phyloP scores from a whole-genome alignment of 164 flowering plant species.

The Dillenia suffruticosa region DNA sequence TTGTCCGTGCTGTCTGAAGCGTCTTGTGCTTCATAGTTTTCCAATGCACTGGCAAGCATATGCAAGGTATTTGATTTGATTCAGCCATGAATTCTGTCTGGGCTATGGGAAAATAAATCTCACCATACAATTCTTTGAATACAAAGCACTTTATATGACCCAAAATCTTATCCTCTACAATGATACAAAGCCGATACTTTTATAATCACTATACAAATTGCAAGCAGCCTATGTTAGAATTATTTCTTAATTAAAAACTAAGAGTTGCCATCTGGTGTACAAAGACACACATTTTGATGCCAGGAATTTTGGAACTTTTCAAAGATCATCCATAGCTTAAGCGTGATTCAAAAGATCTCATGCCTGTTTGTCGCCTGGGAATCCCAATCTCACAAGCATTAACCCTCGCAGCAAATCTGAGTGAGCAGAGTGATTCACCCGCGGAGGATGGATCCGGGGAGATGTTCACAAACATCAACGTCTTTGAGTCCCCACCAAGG shows the following conservation, averaged over 20 bases:
- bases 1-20: too few relatives aligned
- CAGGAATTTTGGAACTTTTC: neutral
- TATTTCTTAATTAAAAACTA: constrained; percentile 6
- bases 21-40: too few relatives aligned
- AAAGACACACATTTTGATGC: constrained; percentile 1
- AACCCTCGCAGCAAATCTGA: constrained; percentile 87
- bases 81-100: too few relatives aligned
- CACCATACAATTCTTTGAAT: constrained; percentile 9
- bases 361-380: constrained; percentile 70
- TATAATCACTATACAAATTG: constrained; percentile 37
- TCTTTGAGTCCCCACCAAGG: constrained; percentile 95
- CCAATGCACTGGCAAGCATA: too few relatives aligned
- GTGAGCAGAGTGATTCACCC: constrained; percentile 86
- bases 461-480: constrained; percentile 88
- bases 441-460: constrained; percentile 85
- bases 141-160: constrained; percentile 3
- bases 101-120: constrained; percentile 2
- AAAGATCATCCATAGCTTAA: constrained; percentile 57
- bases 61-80: too few relatives aligned
- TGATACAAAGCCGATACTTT: constrained; percentile 12
- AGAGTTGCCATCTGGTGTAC: neutral
- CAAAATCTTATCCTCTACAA: neutral
- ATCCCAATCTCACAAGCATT: constrained; percentile 94
- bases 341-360: constrained; percentile 57
- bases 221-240: constrained; percentile 39